These are phyloP conservation scores for Pestalotiopsis sp. DNA, from an alignment of 2,329 filamentous ascomycete genomes.

Conservation along the genomic window DNA sequence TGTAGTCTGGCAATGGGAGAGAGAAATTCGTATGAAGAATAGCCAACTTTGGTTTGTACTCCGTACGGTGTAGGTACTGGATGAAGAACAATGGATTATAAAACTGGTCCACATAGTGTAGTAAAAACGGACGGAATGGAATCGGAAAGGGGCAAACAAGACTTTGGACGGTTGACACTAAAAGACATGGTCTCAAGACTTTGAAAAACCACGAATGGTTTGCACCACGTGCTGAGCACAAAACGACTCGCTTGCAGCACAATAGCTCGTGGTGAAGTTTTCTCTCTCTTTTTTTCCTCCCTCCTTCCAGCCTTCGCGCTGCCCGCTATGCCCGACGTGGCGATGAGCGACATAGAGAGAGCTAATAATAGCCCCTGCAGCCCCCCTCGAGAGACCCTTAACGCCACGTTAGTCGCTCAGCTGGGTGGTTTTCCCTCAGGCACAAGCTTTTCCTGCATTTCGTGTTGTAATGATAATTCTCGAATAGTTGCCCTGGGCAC, in stretches of 20 bases:
- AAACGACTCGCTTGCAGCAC: neutral
- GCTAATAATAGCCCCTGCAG: constrained; percentile 6
- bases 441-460: neutral
- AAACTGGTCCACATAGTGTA: neutral
- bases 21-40: too few species aligned
- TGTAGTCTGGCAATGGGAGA: too few species aligned
- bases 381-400: neutral
- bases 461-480: neutral
- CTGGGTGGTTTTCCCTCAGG: neutral
- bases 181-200: neutral
- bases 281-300: neutral
- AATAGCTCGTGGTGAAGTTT: neutral
- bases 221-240: neutral
- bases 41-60: neutral
- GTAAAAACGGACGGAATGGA: neutral
- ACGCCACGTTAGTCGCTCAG: constrained; percentile 3
- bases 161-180: neutral
- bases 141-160: neutral
- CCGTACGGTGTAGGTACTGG: neutral
- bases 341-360: neutral
- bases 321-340: neutral
- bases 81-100: neutral
- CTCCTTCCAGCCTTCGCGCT: neutral
- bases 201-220: neutral
- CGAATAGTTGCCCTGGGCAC: neutral